These are phyloP conservation scores for Chloroidium sp. DNA, from an alignment of 163 green algal genomes.

Conservation along the genomic window DNA sequence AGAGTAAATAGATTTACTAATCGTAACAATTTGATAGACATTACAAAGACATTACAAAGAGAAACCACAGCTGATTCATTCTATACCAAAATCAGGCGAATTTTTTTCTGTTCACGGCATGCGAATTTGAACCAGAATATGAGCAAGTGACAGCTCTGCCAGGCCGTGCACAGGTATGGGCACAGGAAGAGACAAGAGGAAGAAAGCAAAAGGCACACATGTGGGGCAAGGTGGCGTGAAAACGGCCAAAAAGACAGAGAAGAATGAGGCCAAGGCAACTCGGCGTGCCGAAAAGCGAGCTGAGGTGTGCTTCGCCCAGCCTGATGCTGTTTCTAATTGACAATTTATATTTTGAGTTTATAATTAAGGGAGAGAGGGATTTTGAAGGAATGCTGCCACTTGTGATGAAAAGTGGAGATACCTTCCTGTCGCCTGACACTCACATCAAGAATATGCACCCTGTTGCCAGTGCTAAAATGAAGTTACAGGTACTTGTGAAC, in stretches of 20 bases:
- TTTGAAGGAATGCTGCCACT: not conserved
- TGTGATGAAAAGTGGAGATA: no score
- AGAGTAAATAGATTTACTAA: no score
- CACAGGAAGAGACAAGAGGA: slow-evolving; percentile 78
- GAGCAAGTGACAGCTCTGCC: not conserved
- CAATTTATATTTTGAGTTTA: not conserved
- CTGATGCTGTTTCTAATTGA: not conserved
- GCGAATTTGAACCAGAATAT: not conserved
- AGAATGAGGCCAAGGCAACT: slow-evolving; percentile 42
- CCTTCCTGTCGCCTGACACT: no score
- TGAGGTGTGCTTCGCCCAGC: not conserved
- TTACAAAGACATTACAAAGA: no score
- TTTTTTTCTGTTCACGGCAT: not conserved
- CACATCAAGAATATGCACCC: no score
- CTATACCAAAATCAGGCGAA: not conserved
- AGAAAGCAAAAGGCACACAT: slow-evolving; percentile 78
- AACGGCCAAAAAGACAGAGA: slow-evolving; percentile 77
- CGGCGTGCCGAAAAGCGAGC: slow-evolving; percentile 3
- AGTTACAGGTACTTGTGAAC: no score
- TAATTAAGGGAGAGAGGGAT: slow-evolving; percentile 26
- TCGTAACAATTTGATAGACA: no score
- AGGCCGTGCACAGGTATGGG: slow-evolving; percentile 48
- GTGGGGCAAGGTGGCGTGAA: slow-evolving; percentile 61
- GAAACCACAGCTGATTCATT: not conserved
- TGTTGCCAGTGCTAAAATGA: no score